Evolutionary conservation across 1,284 basidiomycete species (phyloP).

Genomic region (Neonothopanus nambi): DNA sequence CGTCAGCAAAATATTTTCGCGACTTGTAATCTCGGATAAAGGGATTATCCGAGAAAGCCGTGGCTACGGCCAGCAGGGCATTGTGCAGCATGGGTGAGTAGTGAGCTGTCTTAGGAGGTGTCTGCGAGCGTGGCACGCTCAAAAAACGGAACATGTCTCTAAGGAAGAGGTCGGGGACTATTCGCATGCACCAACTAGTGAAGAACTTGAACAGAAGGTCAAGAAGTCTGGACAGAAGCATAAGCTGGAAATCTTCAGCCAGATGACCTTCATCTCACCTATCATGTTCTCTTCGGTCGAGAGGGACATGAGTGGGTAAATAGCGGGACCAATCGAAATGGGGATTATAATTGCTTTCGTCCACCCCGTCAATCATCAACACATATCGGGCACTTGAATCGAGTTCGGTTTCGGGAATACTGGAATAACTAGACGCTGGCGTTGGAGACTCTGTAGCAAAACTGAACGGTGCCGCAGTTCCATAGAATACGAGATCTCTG

Average conservation of each 20-base stretch:
- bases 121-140: slow-evolving; percentile 42
- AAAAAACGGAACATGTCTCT: slow-evolving; percentile 60
- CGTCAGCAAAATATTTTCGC: slow-evolving; percentile 49
- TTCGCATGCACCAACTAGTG: slow-evolving; percentile 57
- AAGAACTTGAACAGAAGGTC: slow-evolving; percentile 62
- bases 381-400: slow-evolving; percentile 37
- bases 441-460: slow-evolving; percentile 27
- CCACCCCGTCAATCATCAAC: slow-evolving; percentile 39
- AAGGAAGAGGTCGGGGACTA: slow-evolving; percentile 53
- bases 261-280: slow-evolving; percentile 28
- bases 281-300: slow-evolving; percentile 56
- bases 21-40: slow-evolving; percentile 44
- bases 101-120: slow-evolving; percentile 50
- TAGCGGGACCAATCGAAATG: slow-evolving; percentile 59
- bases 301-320: slow-evolving; percentile 46
- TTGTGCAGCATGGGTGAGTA: slow-evolving; percentile 77
- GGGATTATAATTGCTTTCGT: slow-evolving; percentile 38
- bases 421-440: slow-evolving; percentile 22
- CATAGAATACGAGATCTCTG: slow-evolving; percentile 37
- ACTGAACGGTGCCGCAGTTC: slow-evolving; percentile 41
- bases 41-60: slow-evolving; percentile 59
- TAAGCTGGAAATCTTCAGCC: neutral
- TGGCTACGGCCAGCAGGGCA: slow-evolving; percentile 58
- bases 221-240: slow-evolving; percentile 38
- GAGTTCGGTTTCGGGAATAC: slow-evolving; percentile 36